Percentiles rank a stretch among this genome's conserved stretches.
phyloP scores from a whole-genome alignment of 768 basidiomycete species.

The Panaeolus cyanescens region DNA sequence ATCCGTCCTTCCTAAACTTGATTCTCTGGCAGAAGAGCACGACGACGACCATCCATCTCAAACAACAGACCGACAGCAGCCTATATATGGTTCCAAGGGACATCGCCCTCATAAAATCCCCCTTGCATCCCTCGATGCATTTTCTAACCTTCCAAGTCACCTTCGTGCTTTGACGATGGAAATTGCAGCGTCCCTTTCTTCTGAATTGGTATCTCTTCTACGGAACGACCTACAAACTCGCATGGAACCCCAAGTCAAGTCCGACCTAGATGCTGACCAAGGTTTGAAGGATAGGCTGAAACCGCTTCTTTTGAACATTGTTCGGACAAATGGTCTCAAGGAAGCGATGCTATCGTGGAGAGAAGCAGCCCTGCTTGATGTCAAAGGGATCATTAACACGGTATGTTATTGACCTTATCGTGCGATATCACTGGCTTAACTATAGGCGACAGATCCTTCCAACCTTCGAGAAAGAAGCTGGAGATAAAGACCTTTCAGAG shows the following conservation, averaged over 20 bases:
- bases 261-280: conserved; percentile 31
- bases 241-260: conserved; percentile 21
- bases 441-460: conserved; percentile 55
- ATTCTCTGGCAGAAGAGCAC: conserved; percentile 34
- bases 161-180: conserved; percentile 72
- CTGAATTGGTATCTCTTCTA: conserved; percentile 75
- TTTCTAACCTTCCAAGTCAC: conserved; percentile 73
- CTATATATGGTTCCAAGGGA: conserved; percentile 14
- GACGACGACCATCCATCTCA: conserved; percentile 12
- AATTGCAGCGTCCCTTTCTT: conserved; percentile 74
- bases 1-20: neutral
- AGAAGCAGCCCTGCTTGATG: conserved; percentile 62
- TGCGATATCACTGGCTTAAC: conserved; percentile 1
- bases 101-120: conserved; percentile 41
- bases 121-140: conserved; percentile 70
- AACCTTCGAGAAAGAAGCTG: conserved; percentile 57
- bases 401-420: conserved; percentile 40
- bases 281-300: conserved; percentile 63
- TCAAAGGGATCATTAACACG: conserved; percentile 57
- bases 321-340: conserved; percentile 69
- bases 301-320: conserved; percentile 77
- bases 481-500: conserved; percentile 24
- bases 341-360: conserved; percentile 73
- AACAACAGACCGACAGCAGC: conserved; percentile 2
- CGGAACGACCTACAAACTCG: conserved; percentile 65